Conservation (phyloP, 495 filamentous ascomycete species). For the Tuber umbilicatum region DNA sequence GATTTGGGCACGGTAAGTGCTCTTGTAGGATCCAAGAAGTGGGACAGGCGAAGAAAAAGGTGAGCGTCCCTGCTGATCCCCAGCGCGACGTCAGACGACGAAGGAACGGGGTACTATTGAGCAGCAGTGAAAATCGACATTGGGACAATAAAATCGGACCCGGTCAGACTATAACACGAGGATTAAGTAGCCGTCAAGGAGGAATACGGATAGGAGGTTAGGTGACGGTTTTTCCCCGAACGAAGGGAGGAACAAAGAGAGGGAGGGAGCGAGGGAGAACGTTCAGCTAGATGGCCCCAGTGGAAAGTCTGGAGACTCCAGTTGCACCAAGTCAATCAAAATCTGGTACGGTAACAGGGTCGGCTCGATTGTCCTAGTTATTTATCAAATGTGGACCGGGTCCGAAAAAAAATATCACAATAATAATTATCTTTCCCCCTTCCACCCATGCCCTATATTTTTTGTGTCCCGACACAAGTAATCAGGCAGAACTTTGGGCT, state of each 20-base stretch:
- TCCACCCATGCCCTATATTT: neutral
- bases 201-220: neutral
- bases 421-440: neutral
- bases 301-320: neutral
- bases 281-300: neutral
- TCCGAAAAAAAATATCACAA: no score
- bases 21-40: neutral
- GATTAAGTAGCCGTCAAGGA: constrained; percentile 12
- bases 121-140: constrained; percentile 25
- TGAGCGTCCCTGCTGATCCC: constrained; percentile 16
- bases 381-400: neutral
- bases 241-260: constrained; percentile 20
- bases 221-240: constrained; percentile 9
- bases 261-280: neutral
- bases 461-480: neutral
- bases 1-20: neutral
- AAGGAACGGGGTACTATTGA: constrained; percentile 24
- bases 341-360: neutral
- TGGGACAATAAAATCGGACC: constrained; percentile 19
- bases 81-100: constrained; percentile 24
- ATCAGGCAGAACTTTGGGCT: neutral
- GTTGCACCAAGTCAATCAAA: neutral
- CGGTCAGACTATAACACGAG: constrained; percentile 2
- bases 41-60: neutral
- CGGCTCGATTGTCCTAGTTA: neutral